Conservation (phyloP, 371 early-diverging fungal species). For the Parasitella parasitica region DNA sequence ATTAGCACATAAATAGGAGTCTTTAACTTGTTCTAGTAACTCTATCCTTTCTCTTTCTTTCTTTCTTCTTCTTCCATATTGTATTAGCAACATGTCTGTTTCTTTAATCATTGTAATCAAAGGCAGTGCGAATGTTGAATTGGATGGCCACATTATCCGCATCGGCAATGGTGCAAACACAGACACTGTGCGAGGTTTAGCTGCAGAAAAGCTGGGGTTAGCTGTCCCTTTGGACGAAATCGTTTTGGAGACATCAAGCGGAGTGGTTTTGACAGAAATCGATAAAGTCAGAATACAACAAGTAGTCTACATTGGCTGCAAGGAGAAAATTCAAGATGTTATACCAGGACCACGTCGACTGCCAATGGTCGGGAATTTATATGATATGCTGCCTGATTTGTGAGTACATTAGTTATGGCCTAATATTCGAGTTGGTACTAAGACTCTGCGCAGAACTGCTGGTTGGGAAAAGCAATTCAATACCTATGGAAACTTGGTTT, state of each 20-base stretch:
- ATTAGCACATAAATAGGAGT: background rate
- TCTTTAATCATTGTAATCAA: slow-evolving; percentile 26
- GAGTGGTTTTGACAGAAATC: slow-evolving; percentile 10
- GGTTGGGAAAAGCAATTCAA: slow-evolving; percentile 17
- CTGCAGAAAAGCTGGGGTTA: slow-evolving; percentile 23
- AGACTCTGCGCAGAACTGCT: no score
- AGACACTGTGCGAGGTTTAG: slow-evolving; percentile 18
- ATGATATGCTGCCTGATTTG: slow-evolving; percentile 33
- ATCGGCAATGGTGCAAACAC: slow-evolving; percentile 16
- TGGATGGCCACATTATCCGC: slow-evolving; percentile 24
- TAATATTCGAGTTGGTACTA: no score
- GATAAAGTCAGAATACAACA: slow-evolving; percentile 22
- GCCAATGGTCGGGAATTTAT: slow-evolving; percentile 32
- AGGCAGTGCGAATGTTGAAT: slow-evolving; percentile 12
- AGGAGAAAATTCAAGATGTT: slow-evolving; percentile 13
- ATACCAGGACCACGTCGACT: slow-evolving; percentile 23
- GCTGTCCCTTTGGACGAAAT: slow-evolving; percentile 4
- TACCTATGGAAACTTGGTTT: slow-evolving; percentile 23
- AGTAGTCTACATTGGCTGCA: slow-evolving; percentile 12
- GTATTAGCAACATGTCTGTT: slow-evolving; percentile 1
- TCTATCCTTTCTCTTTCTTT: background rate
- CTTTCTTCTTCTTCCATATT: background rate
- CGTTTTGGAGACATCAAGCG: background rate
- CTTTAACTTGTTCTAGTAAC: background rate
- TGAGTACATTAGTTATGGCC: slow-evolving; percentile 3